phyloP scores from a whole-genome alignment of 73 alveolate species.

The Breviolum minutum region DNA sequence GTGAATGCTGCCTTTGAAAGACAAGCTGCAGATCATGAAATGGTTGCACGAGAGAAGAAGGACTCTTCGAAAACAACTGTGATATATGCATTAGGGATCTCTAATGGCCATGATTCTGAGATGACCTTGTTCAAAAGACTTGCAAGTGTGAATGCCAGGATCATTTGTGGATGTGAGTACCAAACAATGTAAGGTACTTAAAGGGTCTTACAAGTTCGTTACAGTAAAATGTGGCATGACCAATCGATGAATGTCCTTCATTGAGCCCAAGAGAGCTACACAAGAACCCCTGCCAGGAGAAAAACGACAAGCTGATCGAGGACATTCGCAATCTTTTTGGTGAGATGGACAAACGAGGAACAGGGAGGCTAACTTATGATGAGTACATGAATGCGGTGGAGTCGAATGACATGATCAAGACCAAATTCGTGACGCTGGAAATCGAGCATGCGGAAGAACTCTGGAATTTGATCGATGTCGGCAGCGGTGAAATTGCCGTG shows the following conservation, averaged over 20 bases:
- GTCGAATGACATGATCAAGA: conserved; percentile 30
- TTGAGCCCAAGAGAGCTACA: too few species aligned
- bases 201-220: too few species aligned
- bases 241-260: neutral
- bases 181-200: too few species aligned
- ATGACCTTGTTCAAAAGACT: too few species aligned
- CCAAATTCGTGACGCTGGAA: conserved; percentile 66
- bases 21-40: conserved; percentile 69
- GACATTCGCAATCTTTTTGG: conserved; percentile 63
- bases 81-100: too few species aligned
- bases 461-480: conserved; percentile 68
- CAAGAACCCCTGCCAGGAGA: neutral
- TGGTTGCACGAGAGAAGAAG: conserved; percentile 87
- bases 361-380: conserved; percentile 36
- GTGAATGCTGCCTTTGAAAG: conserved; percentile 66
- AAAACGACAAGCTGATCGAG: conserved; percentile 63
- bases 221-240: too few species aligned
- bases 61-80: neutral
- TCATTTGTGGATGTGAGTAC: too few species aligned
- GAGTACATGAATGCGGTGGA: conserved; percentile 59
- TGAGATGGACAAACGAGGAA: conserved; percentile 80
- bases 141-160: too few species aligned
- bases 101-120: too few species aligned
- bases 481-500: conserved; percentile 58
- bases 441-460: conserved; percentile 85